Percentiles rank a stretch among this genome's conserved stretches.
phyloP scores from a whole-genome alignment of 768 basidiomycete genomes.

The Tephrocybe sp. region DNA sequence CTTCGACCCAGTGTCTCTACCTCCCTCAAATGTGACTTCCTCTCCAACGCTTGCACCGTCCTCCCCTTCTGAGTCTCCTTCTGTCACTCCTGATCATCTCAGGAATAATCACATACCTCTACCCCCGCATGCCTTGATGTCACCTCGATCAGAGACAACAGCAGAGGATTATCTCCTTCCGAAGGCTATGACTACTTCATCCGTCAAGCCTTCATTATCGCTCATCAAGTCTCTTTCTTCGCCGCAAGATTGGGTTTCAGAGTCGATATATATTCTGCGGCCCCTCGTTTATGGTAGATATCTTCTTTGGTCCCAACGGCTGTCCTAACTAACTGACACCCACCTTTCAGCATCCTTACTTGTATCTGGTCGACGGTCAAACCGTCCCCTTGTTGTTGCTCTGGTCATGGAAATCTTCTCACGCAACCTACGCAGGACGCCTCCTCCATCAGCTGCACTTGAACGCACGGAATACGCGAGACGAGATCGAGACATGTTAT shows the following conservation, averaged over 20 bases:
- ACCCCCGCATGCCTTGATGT: constrained; percentile 64
- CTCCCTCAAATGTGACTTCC: constrained; percentile 49
- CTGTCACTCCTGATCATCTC: constrained; percentile 75
- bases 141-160: constrained; percentile 52
- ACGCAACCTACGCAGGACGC: constrained; percentile 69
- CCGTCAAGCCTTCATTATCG: constrained; percentile 69
- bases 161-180: constrained; percentile 83
- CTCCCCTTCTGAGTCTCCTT: constrained; percentile 53
- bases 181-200: constrained; percentile 72
- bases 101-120: constrained; percentile 74
- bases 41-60: constrained; percentile 65
- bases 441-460: constrained; percentile 58
- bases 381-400: constrained; percentile 62
- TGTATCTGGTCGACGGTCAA: constrained; percentile 48
- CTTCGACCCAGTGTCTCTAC: constrained; percentile 72
- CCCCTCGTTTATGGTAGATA: constrained; percentile 75
- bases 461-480: constrained; percentile 80
- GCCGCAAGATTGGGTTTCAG: constrained; percentile 74
- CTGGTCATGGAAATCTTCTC: constrained; percentile 73
- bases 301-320: neutral
- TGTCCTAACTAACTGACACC: too few relatives aligned
- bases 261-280: constrained; percentile 67
- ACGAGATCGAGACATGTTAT: constrained; percentile 78
- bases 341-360: constrained; percentile 37
- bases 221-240: constrained; percentile 62